Evolutionary conservation across 768 basidiomycete genomes (phyloP).

Genomic region (Rhodosporidiobolus odoratus): DNA sequence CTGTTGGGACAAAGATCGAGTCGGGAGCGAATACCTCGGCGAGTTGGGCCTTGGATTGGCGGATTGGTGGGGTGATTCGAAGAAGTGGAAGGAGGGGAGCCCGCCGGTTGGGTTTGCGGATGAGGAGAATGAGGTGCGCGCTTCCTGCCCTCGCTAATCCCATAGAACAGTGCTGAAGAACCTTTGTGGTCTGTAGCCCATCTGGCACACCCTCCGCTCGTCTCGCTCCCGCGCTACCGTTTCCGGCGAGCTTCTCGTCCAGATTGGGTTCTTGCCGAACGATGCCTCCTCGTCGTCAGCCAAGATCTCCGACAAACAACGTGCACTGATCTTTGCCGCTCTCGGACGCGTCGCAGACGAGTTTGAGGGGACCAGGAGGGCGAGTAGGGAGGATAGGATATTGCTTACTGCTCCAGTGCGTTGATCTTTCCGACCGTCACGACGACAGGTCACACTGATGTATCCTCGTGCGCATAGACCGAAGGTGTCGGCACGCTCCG

Average conservation of each 20-base stretch:
- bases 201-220: constrained; percentile 51
- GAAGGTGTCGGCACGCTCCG: constrained; percentile 73
- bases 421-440: background rate
- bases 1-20: constrained; percentile 84
- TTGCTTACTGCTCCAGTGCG: constrained; percentile 68
- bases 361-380: constrained; percentile 59
- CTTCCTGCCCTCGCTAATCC: background rate
- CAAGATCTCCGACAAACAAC: constrained; percentile 50
- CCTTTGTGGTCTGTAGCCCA: constrained; percentile 49
- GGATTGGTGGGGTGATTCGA: constrained; percentile 58
- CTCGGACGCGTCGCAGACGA: constrained; percentile 4
- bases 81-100: constrained; percentile 49
- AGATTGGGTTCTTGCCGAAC: constrained; percentile 56
- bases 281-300: constrained; percentile 1
- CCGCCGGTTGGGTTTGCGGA: constrained; percentile 57
- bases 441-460: constrained; percentile 2
- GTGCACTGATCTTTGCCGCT: constrained; percentile 40
- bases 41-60: constrained; percentile 73
- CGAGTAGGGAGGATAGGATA: constrained; percentile 54
- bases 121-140: constrained; percentile 62
- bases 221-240: constrained; percentile 55
- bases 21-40: constrained; percentile 88
- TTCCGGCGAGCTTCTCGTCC: constrained; percentile 57
- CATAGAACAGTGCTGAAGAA: background rate
- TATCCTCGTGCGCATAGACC: constrained; percentile 55